Evolutionary conservation across 208 protist genomes (phyloP), one percentile per base, ranked within the genome.

Genomic region (Wallacemonas sp.): DNA sequence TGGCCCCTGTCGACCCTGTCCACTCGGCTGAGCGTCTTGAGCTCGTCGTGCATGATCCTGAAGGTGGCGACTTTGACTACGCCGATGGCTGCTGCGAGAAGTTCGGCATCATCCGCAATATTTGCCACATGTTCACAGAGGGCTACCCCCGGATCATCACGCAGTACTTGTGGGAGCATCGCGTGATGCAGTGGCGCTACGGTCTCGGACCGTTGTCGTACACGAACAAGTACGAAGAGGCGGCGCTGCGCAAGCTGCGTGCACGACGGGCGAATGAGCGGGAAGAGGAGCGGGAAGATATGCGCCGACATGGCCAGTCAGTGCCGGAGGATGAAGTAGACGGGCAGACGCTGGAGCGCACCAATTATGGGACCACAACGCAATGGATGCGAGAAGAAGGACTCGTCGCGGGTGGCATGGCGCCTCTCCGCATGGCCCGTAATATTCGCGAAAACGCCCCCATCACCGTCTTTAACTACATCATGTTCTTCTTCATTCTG

Each of bases 61-160:
- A 96, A 61, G 88, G 91, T 53, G 87, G 91, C 53, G 91, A 94
- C 65, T 89, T 94, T 61, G 33, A 56, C 27, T 82, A 84, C 65
- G 80, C 88, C 19, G 70, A 66, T 46, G 82, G 77, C 22, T 82
- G 49, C 54, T 24, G 28, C 15, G 72, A 87, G 53, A 76, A 81
- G 49, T 65, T 82, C 42, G 62, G 62, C 36, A 90, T 94, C 65
- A 66, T 96, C 17, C 84, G 86, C 38, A 94, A 94, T 72, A 94
- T 96, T 12, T 53, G 87, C n/a, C 91, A 96, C 77, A 96, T 96
- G 88, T 91, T 91, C 80, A 91, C 84, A 31, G 86, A 94, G 63
- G 91, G 88, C 55, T 96, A 94, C 59, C 90, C 90, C 17, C 87
- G 87, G 60, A 91, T 96, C 76, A 66, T 96, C 46, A 83, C 87